These are phyloP conservation scores for Dactylellina sp. DNA, from an alignment of 2,329 filamentous ascomycete species.

Conservation along the genomic window DNA sequence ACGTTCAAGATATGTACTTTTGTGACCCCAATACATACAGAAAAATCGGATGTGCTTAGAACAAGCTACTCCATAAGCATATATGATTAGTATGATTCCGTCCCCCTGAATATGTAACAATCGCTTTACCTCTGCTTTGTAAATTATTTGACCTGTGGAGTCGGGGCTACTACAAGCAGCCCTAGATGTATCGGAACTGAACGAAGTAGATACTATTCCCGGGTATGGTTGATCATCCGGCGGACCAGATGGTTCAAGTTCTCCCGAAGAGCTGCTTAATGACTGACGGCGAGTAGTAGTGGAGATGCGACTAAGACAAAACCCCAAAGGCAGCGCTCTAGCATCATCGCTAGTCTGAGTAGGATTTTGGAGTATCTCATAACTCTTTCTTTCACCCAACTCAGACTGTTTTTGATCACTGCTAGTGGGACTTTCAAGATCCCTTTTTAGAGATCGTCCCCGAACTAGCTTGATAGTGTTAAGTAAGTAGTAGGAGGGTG, in stretches of 20 bases:
- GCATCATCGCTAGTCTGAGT: background rate
- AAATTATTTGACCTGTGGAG: conserved; percentile 11
- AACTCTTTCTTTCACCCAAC: background rate
- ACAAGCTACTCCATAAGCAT: conserved; percentile 4
- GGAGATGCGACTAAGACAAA: background rate
- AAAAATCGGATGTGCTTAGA: conserved; percentile 32
- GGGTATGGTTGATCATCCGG: background rate
- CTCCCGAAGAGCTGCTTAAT: background rate
- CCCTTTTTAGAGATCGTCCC: conserved; percentile 28
- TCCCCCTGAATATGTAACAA: background rate
- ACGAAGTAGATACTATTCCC: background rate
- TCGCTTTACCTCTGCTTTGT: conserved; percentile 21
- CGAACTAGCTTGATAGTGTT: conserved; percentile 43
- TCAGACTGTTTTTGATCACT: background rate
- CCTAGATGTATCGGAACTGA: background rate
- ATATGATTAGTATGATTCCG: background rate
- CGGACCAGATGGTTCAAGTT: background rate
- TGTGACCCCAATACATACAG: conserved; percentile 31
- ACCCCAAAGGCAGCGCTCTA: background rate
- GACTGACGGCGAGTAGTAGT: background rate
- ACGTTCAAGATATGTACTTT: background rate
- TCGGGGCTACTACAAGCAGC: background rate
- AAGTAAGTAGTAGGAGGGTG: conserved; percentile 43
- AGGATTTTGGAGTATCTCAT: background rate
- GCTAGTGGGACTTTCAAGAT: conserved; percentile 5